Base-by-base conservation (phyloP, 495 filamentous ascomycete genomes). In the Talaromyces trachyspermus region DNA sequence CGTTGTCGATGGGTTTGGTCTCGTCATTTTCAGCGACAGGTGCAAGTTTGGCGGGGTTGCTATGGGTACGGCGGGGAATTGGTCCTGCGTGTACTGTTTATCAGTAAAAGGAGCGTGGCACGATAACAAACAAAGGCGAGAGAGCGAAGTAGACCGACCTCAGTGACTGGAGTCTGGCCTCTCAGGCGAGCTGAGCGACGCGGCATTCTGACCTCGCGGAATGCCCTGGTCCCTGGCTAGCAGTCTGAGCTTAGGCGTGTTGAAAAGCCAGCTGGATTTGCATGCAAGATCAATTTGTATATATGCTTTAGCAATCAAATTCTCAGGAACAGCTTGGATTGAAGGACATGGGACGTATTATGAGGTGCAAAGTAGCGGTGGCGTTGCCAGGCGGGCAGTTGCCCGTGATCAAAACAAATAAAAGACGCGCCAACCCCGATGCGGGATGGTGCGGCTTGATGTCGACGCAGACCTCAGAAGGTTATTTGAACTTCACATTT, bases 1-100 rank as follows among this genome's bases (percentile, higher is more conserved):
- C 30, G 17, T 12, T 43, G 20, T 46, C 41, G n/a, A 26, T 26
- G 22, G 47, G 22, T 22, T 22, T 32, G 8, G 52, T 53, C 43
- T 71, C 70, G 35, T 68, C 68, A 49, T 54, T 54, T 54, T 74
- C 70, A 50, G 60, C 56, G 35, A 74, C 63, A 27, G 66, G 49
- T 19, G 56, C 32, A 27, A 74, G 63, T 37, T 36, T 52, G 17
- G 48, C 33, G 27, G 45, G 14, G n/a, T 35, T 22, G 42, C 51
- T 30, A 9, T 46, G 11, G 44, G 44, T 6, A 33, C 27, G 6
- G 19, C 29, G 14, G 44, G 44, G 17, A 46, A 46, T n/a, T 46
- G 44, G 12, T 46, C 44, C 44, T 46, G 14, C 17, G n/a, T 46
- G 9, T 20, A 9, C n/a, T 18, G 23, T 30, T 18, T 18, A 18